Evolutionary conservation across 83 land plant species (phyloP).

Genomic region (Picea abies): DNA sequence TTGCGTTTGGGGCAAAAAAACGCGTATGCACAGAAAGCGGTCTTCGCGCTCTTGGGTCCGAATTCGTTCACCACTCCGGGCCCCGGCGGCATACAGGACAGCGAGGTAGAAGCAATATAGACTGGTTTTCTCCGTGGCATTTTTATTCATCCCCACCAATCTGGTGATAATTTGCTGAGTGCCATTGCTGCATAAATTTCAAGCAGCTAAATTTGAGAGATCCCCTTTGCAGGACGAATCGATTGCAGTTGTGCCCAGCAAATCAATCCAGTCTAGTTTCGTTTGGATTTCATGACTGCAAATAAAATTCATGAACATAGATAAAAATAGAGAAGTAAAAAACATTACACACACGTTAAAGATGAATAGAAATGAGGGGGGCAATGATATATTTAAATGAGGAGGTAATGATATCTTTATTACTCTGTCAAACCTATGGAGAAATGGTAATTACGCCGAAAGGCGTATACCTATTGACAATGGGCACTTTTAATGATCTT

Average conservation of each 20-base stretch:
- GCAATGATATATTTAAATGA: no score
- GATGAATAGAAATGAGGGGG: no score
- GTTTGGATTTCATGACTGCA: constrained; percentile 44
- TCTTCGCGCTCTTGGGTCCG: constrained; percentile 16
- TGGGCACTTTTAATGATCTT: no score
- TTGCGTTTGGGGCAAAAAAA: neutral
- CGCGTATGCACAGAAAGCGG: constrained; percentile 12
- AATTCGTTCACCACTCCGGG: constrained; percentile 39
- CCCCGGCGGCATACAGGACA: constrained; percentile 50
- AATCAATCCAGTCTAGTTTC: constrained; percentile 35
- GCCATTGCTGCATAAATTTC: constrained; percentile 37
- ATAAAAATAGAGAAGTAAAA: no score
- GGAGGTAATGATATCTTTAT: no score
- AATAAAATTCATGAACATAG: no score
- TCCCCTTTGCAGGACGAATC: constrained; percentile 37
- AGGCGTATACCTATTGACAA: no score
- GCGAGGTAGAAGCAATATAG: constrained; percentile 22
- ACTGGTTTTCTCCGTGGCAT: constrained; percentile 3
- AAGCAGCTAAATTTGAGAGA: constrained; percentile 22
- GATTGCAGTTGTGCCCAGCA: constrained; percentile 34
- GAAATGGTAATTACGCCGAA: no score
- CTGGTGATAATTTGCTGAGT: constrained; percentile 25
- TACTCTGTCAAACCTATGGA: no score
- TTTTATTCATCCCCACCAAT: constrained; percentile 25
- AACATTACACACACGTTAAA: no score